A percentile compares a stretch with the other conserved stretches of the same genome.
phyloP scores from a whole-genome alignment of 2,329 filamentous ascomycete species.

The Aspergillus sp. region DNA sequence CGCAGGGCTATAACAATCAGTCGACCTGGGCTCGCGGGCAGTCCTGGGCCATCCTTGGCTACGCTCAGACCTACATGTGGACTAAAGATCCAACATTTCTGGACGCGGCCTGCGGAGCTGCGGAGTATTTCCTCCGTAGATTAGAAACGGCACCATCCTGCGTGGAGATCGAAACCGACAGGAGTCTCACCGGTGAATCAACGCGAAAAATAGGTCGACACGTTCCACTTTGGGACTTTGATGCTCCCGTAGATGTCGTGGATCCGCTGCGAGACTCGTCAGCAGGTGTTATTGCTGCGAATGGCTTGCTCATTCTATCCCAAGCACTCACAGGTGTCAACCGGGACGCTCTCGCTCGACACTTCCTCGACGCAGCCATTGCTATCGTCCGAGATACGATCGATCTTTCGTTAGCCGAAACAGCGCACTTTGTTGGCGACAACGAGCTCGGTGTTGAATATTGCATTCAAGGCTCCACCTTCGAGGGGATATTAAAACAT shows the following conservation, averaged over 20 bases:
- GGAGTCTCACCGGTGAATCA: neutral
- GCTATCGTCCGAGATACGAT: constrained; percentile 13
- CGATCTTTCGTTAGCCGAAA: neutral
- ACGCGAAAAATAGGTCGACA: constrained; percentile 4
- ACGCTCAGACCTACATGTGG: constrained; percentile 45
- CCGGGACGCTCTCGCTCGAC: neutral
- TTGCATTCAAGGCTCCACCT: constrained; percentile 14
- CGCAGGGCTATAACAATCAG: constrained; percentile 19
- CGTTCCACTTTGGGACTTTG: constrained; percentile 43
- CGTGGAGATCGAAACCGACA: neutral
- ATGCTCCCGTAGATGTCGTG: constrained; percentile 29
- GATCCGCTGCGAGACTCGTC: constrained; percentile 38
- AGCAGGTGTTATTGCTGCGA: constrained; percentile 43
- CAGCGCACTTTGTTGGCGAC: neutral
- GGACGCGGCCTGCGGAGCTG: constrained; percentile 33
- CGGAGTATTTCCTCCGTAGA: constrained; percentile 39
- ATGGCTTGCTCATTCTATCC: constrained; percentile 42
- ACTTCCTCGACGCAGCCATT: constrained; percentile 10
- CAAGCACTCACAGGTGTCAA: constrained; percentile 20
- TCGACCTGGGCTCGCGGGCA: constrained; percentile 27
- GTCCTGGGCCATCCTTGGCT: constrained; percentile 28
- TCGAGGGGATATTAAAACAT: constrained; percentile 39
- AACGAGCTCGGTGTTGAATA: constrained; percentile 16
- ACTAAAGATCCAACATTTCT: constrained; percentile 28
- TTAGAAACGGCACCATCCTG: constrained; percentile 30